Evolutionary conservation across 176 grass and related monocot species (phyloP).

Genomic region (Poa pratensis): DNA sequence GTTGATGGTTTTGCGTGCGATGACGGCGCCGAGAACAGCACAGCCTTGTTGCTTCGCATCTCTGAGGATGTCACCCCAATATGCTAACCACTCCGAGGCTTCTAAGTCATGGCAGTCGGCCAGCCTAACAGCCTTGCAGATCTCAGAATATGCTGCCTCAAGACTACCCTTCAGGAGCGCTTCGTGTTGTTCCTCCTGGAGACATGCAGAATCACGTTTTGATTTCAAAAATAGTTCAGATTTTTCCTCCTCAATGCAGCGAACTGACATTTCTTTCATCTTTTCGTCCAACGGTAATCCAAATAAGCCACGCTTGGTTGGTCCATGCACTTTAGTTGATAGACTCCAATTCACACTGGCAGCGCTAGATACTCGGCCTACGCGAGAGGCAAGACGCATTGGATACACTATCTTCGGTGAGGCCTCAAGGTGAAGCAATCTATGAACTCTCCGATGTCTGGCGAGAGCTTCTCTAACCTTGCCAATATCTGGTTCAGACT

Average conservation of each 20-base stretch:
- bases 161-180: neutral
- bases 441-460: constrained; percentile 7
- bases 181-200: neutral
- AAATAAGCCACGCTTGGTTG: neutral
- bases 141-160: neutral
- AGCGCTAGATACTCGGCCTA: too few relatives aligned
- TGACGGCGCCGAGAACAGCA: neutral
- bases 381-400: too few relatives aligned
- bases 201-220: neutral
- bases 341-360: neutral
- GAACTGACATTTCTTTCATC: neutral
- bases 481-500: neutral
- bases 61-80: neutral
- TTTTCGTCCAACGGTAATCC: neutral
- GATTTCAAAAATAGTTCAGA: neutral
- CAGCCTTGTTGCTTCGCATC: neutral
- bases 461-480: neutral
- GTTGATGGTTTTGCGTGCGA: neutral
- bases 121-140: neutral
- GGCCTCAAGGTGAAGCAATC: constrained; percentile 8
- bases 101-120: neutral
- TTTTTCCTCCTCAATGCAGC: neutral
- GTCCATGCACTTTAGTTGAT: neutral
- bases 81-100: neutral
- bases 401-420: too few relatives aligned